Conservation (phyloP, 2,329 filamentous ascomycete genomes). For the Tolypocladium ophioglossoides region DNA sequence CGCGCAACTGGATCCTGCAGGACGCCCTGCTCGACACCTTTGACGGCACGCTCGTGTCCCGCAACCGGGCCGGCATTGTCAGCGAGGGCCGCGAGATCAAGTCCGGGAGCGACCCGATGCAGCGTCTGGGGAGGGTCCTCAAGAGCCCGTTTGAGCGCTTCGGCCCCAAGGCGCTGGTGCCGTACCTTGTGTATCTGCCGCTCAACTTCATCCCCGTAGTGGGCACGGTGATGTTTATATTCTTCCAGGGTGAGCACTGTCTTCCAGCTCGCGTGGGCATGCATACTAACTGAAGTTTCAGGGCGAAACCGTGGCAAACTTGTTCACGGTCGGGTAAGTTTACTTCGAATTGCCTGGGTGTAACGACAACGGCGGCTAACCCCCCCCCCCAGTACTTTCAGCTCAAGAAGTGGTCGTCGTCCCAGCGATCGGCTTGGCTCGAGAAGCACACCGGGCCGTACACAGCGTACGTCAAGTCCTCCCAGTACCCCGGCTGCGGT, state of each 20-base stretch:
- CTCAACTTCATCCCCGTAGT: conserved; percentile 89
- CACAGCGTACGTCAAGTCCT: conserved; percentile 52
- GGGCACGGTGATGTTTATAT: conserved; percentile 71
- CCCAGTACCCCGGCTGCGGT: background rate
- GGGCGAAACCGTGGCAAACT: conserved; percentile 36
- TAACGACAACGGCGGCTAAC: conserved; percentile 1
- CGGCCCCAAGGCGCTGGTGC: conserved; percentile 53
- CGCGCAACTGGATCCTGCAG: conserved; percentile 65
- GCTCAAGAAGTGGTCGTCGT: conserved; percentile 69
- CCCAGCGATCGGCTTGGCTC: conserved; percentile 58
- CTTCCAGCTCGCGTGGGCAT: background rate
- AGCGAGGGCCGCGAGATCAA: conserved; percentile 65
- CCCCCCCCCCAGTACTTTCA: conserved; percentile 64
- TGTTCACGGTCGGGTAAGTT: conserved; percentile 43
- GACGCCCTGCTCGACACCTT: conserved; percentile 83
- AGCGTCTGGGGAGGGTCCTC: conserved; percentile 44
- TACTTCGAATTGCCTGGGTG: background rate
- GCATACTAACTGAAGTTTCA: conserved; percentile 7
- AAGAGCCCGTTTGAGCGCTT: conserved; percentile 48
- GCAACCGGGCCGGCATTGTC: conserved; percentile 49
- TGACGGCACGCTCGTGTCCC: conserved; percentile 56
- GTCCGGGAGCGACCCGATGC: conserved; percentile 44
- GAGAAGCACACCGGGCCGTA: conserved; percentile 64
- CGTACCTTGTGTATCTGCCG: conserved; percentile 78
- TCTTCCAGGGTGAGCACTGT: conserved; percentile 50